Base-by-base conservation (phyloP, 2,329 filamentous ascomycete genomes). In the Pseudogymnoascus sp. region DNA sequence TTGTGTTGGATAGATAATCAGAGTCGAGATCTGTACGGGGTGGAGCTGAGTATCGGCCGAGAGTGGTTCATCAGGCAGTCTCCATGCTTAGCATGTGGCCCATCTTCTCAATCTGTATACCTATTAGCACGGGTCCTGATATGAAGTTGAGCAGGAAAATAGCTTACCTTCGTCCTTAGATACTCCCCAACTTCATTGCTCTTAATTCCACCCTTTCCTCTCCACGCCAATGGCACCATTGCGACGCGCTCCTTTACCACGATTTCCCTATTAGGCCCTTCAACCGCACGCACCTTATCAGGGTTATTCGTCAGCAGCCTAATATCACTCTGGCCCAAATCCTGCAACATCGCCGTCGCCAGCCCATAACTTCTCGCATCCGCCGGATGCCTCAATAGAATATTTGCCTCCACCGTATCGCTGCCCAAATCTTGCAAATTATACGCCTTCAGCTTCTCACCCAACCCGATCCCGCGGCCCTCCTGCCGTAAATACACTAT, bases 401-500 rank as follows among this genome's bases (percentile, higher is more conserved):
- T 77, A 70, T 99, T 99, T 2, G 94, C 94, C 76, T 99, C 92
- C 36, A 97, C 95, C 0, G 94, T 99, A 75, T 99, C 94, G n/a
- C 90, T 92, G 0, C 94, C 94, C 27, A 99, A 79, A 76, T 99
- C 94, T 74, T 99, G 94, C 44, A 99, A 80, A 71, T 99, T 99
- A 76, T 99, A 99, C 4, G 94, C 94, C 77, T 99, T 97, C 39
- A 99, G 81, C 76, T 99, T 99, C 77, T 96, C 92, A 2, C 91
- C 89, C 0, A 99, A 81, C 0, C 94, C 94, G 66, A 99, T 99
- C 2, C 94, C 94, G 25, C 94, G 89, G 0, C 94, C 94, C 77
- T 99, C 94, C 75, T 99, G 94, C 21, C 94, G 88, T 21, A 99
- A 81, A 72, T 99, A 99, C 68, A 99, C 87, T 67, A 99, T 96